Conservation (phyloP, 2,329 filamentous ascomycete genomes). For the Aphanoascus verrucosus region DNA sequence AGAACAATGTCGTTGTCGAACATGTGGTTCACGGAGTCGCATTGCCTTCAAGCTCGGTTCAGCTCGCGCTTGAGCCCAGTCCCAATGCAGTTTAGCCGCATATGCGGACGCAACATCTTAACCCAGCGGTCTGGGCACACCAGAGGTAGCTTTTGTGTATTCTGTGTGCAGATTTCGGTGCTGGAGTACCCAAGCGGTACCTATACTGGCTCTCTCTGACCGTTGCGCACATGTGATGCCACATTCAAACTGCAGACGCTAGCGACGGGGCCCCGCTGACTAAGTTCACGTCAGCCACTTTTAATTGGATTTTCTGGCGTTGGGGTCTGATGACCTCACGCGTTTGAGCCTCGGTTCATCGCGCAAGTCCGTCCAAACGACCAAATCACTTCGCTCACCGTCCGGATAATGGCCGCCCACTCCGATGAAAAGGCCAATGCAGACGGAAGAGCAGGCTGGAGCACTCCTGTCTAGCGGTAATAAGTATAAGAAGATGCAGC, state of each 20-base stretch:
- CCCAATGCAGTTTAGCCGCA: background rate
- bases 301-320: background rate
- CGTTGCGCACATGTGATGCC: slow-evolving; percentile 4
- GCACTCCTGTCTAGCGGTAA: too few relatives aligned
- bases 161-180: background rate
- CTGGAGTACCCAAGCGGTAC: background rate
- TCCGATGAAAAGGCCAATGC: too few relatives aligned
- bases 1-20: background rate
- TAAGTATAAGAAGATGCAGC: background rate
- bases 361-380: background rate
- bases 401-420: background rate
- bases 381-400: background rate
- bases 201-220: background rate
- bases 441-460: too few relatives aligned
- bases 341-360: slow-evolving; percentile 7
- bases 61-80: background rate
- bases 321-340: background rate
- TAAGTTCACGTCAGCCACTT: background rate
- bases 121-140: background rate
- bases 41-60: background rate
- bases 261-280: background rate
- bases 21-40: background rate
- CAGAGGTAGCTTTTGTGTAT: background rate
- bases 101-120: too few relatives aligned
- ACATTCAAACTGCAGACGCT: background rate